phyloP scores from a whole-genome alignment of 495 filamentous ascomycete species.

The Jackrogersella multiformis region DNA sequence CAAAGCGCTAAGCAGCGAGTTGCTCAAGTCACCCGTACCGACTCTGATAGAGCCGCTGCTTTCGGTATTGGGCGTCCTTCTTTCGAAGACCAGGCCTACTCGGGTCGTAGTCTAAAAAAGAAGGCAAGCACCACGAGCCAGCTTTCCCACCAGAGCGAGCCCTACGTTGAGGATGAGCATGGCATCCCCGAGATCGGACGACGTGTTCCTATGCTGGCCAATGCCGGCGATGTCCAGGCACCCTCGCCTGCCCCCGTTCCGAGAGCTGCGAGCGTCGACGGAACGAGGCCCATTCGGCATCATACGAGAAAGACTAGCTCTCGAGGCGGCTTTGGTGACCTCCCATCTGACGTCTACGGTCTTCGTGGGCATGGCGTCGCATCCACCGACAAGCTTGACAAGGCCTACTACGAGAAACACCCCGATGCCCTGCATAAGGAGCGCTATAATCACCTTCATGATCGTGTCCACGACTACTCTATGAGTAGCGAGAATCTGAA shows the following conservation, averaged over 20 bases:
- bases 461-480: conserved; percentile 79
- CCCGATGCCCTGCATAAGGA: conserved; percentile 82
- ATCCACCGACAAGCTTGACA: conserved; percentile 77
- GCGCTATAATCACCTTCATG: conserved; percentile 58
- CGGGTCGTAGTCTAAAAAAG: conserved; percentile 63
- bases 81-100: conserved; percentile 54
- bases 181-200: conserved; percentile 92
- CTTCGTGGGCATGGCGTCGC: conserved; percentile 82
- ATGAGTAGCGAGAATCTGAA: conserved; percentile 92
- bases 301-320: conserved; percentile 68
- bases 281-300: conserved; percentile 67
- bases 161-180: conserved; percentile 71
- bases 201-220: conserved; percentile 91
- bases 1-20: conserved; percentile 82
- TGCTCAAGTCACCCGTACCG: conserved; percentile 84
- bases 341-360: conserved; percentile 82
- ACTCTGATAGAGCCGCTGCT: conserved; percentile 82
- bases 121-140: conserved; percentile 68
- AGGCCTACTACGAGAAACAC: conserved; percentile 89
- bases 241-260: conserved; percentile 82
- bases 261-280: conserved; percentile 60
- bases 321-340: conserved; percentile 52
- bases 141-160: conserved; percentile 56
- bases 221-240: conserved; percentile 96
- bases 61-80: conserved; percentile 78